A percentile compares a stretch with the other conserved stretches of the same genome.
phyloP scores from a whole-genome alignment of 2,329 filamentous ascomycete species.

The Colletotrichum falcatum region DNA sequence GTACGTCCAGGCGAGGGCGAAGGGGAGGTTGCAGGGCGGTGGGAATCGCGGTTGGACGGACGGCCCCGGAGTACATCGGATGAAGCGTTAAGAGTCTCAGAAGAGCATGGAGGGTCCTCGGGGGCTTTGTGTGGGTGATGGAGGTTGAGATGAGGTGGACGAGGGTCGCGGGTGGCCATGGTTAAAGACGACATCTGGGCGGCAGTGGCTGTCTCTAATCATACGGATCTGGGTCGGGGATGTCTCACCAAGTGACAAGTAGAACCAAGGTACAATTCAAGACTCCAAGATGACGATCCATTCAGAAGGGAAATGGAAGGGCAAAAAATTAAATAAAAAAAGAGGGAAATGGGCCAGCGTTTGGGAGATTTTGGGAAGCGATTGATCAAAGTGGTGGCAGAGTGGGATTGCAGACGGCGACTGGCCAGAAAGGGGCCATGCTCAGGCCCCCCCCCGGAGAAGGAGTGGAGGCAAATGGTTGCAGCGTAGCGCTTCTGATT shows the following conservation, averaged over 20 bases:
- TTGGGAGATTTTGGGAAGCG: conserved; percentile 26
- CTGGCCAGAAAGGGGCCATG: conserved; percentile 40
- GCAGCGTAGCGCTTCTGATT: conserved; percentile 25
- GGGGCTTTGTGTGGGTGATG: conserved; percentile 29
- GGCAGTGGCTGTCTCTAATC: conserved; percentile 37
- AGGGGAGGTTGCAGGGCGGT: conserved; percentile 42
- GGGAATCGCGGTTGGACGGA: conserved; percentile 36
- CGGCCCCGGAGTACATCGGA: conserved; percentile 34
- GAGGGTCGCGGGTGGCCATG: conserved; percentile 39
- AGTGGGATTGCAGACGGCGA: conserved; percentile 39
- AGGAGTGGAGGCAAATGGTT: conserved; percentile 22
- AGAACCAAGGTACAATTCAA: conserved; percentile 25
- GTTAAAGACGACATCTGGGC: conserved; percentile 37
- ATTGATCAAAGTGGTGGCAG: conserved; percentile 28
- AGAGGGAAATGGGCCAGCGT: conserved; percentile 37
- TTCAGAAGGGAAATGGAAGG: conserved; percentile 29
- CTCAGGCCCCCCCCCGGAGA: conserved; percentile 26
- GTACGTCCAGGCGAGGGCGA: conserved; percentile 41
- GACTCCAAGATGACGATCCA: conserved; percentile 28
- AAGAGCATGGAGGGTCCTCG: conserved; percentile 36
- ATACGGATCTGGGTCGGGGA: conserved; percentile 23
- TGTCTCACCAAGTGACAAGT: conserved; percentile 35
- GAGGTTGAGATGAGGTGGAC: conserved; percentile 35
- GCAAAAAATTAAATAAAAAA: conserved; percentile 24
- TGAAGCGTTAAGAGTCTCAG: conserved; percentile 43